These are phyloP conservation scores for Phlebopus sp. DNA, from an alignment of 1,284 basidiomycete species.

Conservation along the genomic window DNA sequence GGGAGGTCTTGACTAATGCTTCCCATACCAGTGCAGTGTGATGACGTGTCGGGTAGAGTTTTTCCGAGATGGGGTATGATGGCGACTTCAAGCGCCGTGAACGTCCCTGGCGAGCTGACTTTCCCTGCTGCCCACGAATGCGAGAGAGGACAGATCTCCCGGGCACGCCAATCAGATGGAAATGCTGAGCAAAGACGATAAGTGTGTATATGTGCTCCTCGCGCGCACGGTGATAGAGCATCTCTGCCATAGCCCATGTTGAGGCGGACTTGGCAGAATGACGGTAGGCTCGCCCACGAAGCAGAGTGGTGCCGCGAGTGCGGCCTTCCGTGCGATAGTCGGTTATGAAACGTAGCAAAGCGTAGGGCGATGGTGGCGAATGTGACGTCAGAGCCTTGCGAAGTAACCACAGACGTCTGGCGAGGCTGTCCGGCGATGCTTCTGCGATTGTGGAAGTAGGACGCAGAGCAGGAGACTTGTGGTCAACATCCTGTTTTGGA, in stretches of 20 bases:
- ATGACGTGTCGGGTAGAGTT: slow-evolving; percentile 31
- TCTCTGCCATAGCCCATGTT: slow-evolving; percentile 37
- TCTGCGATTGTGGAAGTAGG: slow-evolving; percentile 11
- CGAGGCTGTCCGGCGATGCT: slow-evolving; percentile 7
- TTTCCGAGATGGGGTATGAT: slow-evolving; percentile 15
- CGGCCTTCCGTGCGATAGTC: slow-evolving; percentile 25
- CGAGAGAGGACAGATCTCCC: slow-evolving; percentile 17
- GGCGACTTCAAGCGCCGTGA: slow-evolving; percentile 2
- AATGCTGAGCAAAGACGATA: slow-evolving; percentile 31
- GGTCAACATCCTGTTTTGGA: slow-evolving; percentile 3
- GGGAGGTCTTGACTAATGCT: slow-evolving; percentile 19
- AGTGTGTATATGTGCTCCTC: slow-evolving; percentile 20
- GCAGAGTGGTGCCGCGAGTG: slow-evolving; percentile 18
- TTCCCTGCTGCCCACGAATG: slow-evolving; percentile 13
- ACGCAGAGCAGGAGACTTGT: slow-evolving; percentile 14
- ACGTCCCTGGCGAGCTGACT: slow-evolving; percentile 5
- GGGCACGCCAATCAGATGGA: slow-evolving; percentile 37
- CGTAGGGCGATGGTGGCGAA: slow-evolving; percentile 20
- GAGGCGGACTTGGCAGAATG: slow-evolving; percentile 26
- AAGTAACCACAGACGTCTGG: slow-evolving; percentile 23
- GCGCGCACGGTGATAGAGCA: slow-evolving; percentile 32
- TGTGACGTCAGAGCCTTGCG: slow-evolving; percentile 23
- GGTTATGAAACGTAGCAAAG: slow-evolving; percentile 20
- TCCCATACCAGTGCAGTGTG: slow-evolving; percentile 42
- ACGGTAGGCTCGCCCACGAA: slow-evolving; percentile 23